phyloP scores from a whole-genome alignment of 139 green algal species.

The Picochlorum sp. region DNA sequence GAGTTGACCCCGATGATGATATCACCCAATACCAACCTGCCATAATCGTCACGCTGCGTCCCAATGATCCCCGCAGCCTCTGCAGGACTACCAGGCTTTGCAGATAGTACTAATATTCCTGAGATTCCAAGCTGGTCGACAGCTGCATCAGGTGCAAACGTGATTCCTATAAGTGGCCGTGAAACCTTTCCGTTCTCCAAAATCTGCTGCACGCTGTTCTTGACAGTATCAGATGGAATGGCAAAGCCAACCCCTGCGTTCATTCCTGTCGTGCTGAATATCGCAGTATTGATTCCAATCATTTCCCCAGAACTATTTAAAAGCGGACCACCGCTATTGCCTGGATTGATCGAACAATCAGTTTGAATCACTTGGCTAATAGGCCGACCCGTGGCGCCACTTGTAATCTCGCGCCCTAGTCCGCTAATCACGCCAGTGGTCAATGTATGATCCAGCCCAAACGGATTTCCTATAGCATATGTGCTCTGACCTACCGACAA shows the following conservation, averaged over 20 bases:
- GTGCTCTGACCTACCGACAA: constrained; percentile 64
- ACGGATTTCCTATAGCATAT: constrained; percentile 87
- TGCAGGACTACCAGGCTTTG: constrained; percentile 49
- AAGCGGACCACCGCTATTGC: constrained; percentile 52
- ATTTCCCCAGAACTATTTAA: constrained; percentile 43
- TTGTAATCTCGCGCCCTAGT: constrained; percentile 36
- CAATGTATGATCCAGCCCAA: constrained; percentile 77
- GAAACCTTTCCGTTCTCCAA: constrained; percentile 51
- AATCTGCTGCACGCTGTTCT: constrained; percentile 60
- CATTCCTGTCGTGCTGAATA: constrained; percentile 65
- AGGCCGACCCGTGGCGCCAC: constrained; percentile 40
- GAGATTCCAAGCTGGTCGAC: constrained; percentile 46
- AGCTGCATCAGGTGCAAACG: constrained; percentile 77
- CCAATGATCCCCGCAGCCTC: constrained; percentile 63
- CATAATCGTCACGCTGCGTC: constrained; percentile 61
- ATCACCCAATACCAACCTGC: constrained; percentile 66
- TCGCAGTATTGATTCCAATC: constrained; percentile 69
- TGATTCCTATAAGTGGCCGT: constrained; percentile 78
- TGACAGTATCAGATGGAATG: constrained; percentile 62
- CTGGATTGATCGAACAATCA: constrained; percentile 45
- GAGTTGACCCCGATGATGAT: constrained; percentile 72
- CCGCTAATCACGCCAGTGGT: constrained; percentile 46
- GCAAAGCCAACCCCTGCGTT: constrained; percentile 79
- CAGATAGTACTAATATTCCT: constrained; percentile 78
- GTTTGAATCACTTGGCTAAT: constrained; percentile 77